These are phyloP conservation scores for Aspergillus fischeri DNA, from an alignment of 2,329 filamentous ascomycete species.

Conservation along the genomic window DNA sequence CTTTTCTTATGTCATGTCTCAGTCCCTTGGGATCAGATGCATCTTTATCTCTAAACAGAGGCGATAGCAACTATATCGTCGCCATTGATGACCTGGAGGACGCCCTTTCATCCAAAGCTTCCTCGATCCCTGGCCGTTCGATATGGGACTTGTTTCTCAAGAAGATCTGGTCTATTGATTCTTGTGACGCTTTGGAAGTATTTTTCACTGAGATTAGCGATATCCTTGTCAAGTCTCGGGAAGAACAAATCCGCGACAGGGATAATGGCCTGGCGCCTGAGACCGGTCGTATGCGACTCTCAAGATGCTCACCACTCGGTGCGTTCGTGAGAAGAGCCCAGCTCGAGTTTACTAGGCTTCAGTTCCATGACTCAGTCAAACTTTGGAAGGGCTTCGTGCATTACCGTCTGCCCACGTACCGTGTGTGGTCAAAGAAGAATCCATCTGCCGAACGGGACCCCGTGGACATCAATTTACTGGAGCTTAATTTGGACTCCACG, in stretches of 20 bases:
- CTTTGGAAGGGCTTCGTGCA: slow-evolving; percentile 80
- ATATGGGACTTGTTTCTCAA: slow-evolving; percentile 84
- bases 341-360: slow-evolving; percentile 74
- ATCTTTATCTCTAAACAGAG: slow-evolving; percentile 17
- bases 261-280: slow-evolving; percentile 51
- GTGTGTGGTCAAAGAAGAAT: slow-evolving; percentile 55
- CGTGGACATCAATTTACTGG: slow-evolving; percentile 60
- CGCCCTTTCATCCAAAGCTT: slow-evolving; percentile 42
- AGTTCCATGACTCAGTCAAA: slow-evolving; percentile 71
- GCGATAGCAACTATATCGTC: slow-evolving; percentile 29
- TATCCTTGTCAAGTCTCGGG: slow-evolving; percentile 59
- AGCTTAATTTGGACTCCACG: slow-evolving; percentile 52
- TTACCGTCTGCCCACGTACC: slow-evolving; percentile 72
- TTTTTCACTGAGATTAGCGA: slow-evolving; percentile 63
- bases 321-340: slow-evolving; percentile 71
- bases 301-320: slow-evolving; percentile 74
- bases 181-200: slow-evolving; percentile 70
- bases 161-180: slow-evolving; percentile 79
- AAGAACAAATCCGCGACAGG: slow-evolving; percentile 55
- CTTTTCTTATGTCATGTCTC: slow-evolving; percentile 71
- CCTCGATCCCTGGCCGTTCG: slow-evolving; percentile 66
- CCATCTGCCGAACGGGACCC: slow-evolving; percentile 44
- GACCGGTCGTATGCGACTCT: slow-evolving; percentile 56
- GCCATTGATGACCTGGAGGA: slow-evolving; percentile 47
- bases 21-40: slow-evolving; percentile 41